These are phyloP conservation scores for Acanthamoeba sp. DNA, from an alignment of 208 protist species.

Conservation along the genomic window DNA sequence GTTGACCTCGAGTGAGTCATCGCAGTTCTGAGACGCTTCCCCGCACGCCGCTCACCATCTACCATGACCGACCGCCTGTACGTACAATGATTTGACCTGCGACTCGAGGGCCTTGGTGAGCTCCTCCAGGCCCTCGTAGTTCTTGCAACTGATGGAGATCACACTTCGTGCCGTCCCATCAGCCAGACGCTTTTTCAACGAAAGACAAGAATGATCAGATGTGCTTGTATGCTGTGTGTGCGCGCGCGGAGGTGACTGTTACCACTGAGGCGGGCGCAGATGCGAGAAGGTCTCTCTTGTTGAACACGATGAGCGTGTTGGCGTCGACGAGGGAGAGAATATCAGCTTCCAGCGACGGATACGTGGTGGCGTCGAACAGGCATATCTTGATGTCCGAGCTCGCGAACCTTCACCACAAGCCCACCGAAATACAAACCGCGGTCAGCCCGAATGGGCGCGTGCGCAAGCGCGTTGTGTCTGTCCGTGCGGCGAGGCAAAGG, in stretches of 20 bases:
- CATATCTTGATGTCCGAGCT: slow-evolving; percentile 61
- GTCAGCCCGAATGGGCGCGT: too few species aligned
- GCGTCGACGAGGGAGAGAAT: background rate
- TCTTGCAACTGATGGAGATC: slow-evolving; percentile 34
- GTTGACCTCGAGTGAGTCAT: background rate
- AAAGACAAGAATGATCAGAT: background rate
- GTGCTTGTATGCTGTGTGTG: background rate
- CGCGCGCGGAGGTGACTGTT: too few species aligned
- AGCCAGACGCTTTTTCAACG: background rate
- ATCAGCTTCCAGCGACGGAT: background rate
- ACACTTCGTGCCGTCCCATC: background rate
- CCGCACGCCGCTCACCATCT: too few species aligned
- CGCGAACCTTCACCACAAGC: background rate
- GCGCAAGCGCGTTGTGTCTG: too few species aligned
- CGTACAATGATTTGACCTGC: slow-evolving; percentile 67
- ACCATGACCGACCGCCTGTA: too few species aligned
- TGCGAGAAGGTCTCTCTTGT: background rate
- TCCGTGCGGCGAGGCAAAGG: too few species aligned
- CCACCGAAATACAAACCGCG: background rate
- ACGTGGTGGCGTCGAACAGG: slow-evolving; percentile 36
- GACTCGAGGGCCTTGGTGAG: slow-evolving; percentile 59
- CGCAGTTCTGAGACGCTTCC: too few species aligned
- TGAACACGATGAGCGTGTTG: slow-evolving; percentile 26
- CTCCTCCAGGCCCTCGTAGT: slow-evolving; percentile 8
- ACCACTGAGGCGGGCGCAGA: background rate